Conservation (phyloP, 2,329 filamentous ascomycete species). For the Dactylellina parvicollis region DNA sequence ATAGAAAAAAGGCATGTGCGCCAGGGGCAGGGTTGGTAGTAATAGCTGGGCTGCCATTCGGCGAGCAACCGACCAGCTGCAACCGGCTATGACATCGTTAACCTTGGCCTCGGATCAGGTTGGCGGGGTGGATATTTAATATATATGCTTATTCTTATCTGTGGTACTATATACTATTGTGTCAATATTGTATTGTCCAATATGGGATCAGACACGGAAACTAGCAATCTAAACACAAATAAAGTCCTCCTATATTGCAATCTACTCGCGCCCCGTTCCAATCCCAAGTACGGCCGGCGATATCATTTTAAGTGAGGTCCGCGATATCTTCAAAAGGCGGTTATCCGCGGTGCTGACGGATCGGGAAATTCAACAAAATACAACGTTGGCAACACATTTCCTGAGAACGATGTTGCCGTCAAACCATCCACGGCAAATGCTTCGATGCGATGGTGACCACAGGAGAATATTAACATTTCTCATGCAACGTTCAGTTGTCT, state of each 20-base stretch:
- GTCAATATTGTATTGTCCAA: background rate
- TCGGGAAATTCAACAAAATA: constrained; percentile 5
- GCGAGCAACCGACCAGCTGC: constrained; percentile 43
- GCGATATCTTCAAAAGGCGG: constrained; percentile 10
- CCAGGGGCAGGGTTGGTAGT: constrained; percentile 37
- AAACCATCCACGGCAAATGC: too few species aligned
- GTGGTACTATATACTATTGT: too few species aligned
- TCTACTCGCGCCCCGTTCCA: too few species aligned
- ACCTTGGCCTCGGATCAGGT: constrained; percentile 30
- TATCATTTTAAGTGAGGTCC: background rate
- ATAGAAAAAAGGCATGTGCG: constrained; percentile 39
- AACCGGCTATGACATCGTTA: constrained; percentile 23
- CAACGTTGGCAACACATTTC: background rate
- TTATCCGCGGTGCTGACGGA: background rate
- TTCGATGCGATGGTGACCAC: too few species aligned
- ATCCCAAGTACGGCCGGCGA: background rate
- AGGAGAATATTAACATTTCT: too few species aligned
- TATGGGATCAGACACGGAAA: too few species aligned
- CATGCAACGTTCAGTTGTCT: too few species aligned
- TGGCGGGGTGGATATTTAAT: constrained; percentile 14
- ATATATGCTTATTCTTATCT: too few species aligned
- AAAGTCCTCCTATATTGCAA: too few species aligned
- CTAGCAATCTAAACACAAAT: too few species aligned
- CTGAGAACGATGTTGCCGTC: too few species aligned
- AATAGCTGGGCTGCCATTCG: constrained; percentile 43